Conservation (phyloP, 306 rosid genomes). For the Medicago truncatula region DNA sequence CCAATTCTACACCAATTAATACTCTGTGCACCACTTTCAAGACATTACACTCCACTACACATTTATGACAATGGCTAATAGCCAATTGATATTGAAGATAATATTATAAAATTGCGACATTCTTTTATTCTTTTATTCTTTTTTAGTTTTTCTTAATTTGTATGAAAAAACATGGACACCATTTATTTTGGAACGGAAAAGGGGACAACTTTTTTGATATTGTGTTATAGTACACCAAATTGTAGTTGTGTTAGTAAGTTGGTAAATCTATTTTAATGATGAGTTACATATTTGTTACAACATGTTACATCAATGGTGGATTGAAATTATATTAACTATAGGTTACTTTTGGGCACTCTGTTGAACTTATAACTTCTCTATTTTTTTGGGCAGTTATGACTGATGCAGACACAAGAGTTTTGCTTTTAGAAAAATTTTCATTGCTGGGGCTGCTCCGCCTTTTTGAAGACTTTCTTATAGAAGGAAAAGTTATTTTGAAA, state of each 20-base stretch:
- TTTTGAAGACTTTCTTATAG: slow-evolving; percentile 66
- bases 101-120: not conserved
- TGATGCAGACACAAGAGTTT: slow-evolving; percentile 52
- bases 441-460: slow-evolving; percentile 62
- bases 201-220: not conserved
- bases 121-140: slow-evolving; percentile 3
- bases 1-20: not conserved
- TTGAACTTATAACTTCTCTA: slow-evolving; percentile 28
- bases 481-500: slow-evolving; percentile 50
- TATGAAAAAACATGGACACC: not conserved
- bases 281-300: not conserved
- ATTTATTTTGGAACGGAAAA: not conserved
- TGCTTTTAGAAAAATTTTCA: slow-evolving; percentile 48
- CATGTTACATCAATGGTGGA: not conserved
- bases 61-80: not conserved
- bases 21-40: not conserved
- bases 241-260: not conserved
- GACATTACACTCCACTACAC: not conserved
- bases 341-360: slow-evolving; percentile 10
- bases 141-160: not conserved
- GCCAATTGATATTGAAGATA: not conserved
- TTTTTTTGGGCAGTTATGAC: slow-evolving; percentile 58
- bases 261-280: not conserved
- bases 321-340: not conserved
- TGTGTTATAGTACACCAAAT: not conserved